A percentile compares a stretch with the other conserved stretches of the same genome.
phyloP scores from a whole-genome alignment of 768 basidiomycete genomes.

The Boletus subcaerulescens region DNA sequence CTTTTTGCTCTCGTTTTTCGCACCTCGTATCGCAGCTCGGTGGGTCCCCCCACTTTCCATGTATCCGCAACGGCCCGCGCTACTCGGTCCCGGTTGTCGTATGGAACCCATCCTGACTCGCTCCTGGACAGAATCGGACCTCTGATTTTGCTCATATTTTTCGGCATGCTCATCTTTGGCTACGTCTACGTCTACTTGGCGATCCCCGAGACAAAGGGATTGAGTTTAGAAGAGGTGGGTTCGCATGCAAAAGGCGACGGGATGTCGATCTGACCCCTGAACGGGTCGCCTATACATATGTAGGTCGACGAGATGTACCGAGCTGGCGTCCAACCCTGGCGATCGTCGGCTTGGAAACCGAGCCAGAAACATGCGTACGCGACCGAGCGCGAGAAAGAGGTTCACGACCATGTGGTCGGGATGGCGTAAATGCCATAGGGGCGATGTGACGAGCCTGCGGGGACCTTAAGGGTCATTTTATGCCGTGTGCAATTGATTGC shows the following conservation, averaged over 20 bases:
- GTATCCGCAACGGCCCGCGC: not conserved
- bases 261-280: too few relatives aligned
- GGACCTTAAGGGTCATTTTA: too few relatives aligned
- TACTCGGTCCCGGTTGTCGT: too few relatives aligned
- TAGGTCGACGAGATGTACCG: constrained; percentile 75
- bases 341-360: constrained; percentile 55
- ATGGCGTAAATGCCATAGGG: not conserved
- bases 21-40: constrained; percentile 60
- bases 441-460: too few relatives aligned
- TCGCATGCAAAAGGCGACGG: too few relatives aligned
- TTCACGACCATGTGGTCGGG: not conserved
- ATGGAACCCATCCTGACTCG: too few relatives aligned
- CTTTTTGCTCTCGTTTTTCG: constrained; percentile 69
- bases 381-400: not conserved
- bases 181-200: constrained; percentile 74
- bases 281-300: too few relatives aligned
- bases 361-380: constrained; percentile 31
- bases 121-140: constrained; percentile 53
- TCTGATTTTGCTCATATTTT: constrained; percentile 75
- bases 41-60: constrained; percentile 21
- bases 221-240: constrained; percentile 65
- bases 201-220: constrained; percentile 79
- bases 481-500: too few relatives aligned
- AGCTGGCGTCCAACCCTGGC: constrained; percentile 61
- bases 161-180: constrained; percentile 68